phyloP scores from a whole-genome alignment of 2,329 filamentous ascomycete genomes.

The Aschersonia sp. region DNA sequence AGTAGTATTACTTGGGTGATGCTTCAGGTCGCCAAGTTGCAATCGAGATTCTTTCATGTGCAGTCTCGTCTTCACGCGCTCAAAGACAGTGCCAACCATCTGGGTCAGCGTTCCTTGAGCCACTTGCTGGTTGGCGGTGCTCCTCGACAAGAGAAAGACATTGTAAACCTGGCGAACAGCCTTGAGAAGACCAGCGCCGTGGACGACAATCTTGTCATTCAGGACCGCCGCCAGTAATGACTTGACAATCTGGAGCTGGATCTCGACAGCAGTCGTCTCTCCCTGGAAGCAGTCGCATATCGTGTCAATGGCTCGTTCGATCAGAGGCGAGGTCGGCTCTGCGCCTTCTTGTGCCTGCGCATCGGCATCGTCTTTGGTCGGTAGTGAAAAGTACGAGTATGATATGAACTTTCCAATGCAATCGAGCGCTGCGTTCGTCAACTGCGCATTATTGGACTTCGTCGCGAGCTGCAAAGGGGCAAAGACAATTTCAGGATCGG shows the following conservation, averaged over 20 bases:
- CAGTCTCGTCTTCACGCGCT: conserved; percentile 75
- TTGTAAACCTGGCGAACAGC: conserved; percentile 98
- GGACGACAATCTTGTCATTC: conserved; percentile 97
- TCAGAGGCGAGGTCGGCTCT: conserved; percentile 50
- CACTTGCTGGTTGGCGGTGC: conserved; percentile 87
- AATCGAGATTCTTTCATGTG: conserved; percentile 73
- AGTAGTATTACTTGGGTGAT: conserved; percentile 35
- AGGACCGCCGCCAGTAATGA: conserved; percentile 87
- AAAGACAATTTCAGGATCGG: conserved; percentile 86
- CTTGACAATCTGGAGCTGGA: conserved; percentile 97
- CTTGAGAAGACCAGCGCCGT: conserved; percentile 89
- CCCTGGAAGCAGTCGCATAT: conserved; percentile 99
- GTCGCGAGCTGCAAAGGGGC: conserved; percentile 81
- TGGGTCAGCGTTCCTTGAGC: conserved; percentile 94
- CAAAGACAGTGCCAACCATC: conserved; percentile 97
- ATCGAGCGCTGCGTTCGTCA: conserved; percentile 84
- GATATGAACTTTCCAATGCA: conserved; percentile 98
- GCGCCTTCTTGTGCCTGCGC: conserved; percentile 20
- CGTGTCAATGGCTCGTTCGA: conserved; percentile 94
- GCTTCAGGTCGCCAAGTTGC: conserved; percentile 36
- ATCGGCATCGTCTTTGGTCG: conserved; percentile 29
- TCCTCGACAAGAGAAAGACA: conserved; percentile 91
- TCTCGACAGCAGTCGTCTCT: conserved; percentile 79
- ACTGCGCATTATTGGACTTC: conserved; percentile 66
- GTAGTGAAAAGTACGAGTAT: conserved; percentile 90